Base-by-base conservation (phyloP, 768 basidiomycete genomes). In the Ramaria rubella region DNA sequence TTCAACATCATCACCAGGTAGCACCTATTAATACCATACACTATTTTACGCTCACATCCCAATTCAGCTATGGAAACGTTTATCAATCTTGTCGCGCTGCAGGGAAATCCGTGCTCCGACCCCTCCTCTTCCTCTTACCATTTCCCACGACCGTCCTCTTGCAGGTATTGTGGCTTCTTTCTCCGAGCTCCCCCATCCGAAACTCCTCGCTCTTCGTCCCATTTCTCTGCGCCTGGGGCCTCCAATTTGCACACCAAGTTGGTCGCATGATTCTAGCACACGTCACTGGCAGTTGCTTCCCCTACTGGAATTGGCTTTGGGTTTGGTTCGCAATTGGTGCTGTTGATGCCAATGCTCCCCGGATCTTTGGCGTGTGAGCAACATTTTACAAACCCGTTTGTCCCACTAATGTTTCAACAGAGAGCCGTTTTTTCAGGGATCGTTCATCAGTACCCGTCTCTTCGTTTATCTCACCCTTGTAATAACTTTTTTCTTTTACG, bases 221-320 rank as follows among this genome's bases (percentile, higher is more conserved):
- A 3, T 96, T 94, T 75, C 70, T 94, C 17, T 86, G 84, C 63
- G 85, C 89, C 19, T 98, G 94, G 94, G 95, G 94, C n/a, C 69
- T 90, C 52, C 87, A 90, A 69, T 90, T 91, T 61, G 86, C 88
- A 27, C 89, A 90, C 61, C 86, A 94, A 67, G 94, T 96, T 34
- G 91, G 92, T 11, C 75, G 86, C 61, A 88, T 98, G 77, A 98
- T 97, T 64, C 73, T 96, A 45, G 90, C 94, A 1, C 96, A 98
- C 69, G 83, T 96, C 27, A 94, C 94, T 51, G 83, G 82, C 60
- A 75, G 79, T 43, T 73, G 81, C 4, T 95, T 97, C 75, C 96
- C 96, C 0, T 75, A 79, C 65, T 94, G 87, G 82, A 89, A 94
- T 67, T 81, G 79, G 64, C 81, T 94, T 68, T 94, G 94, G 85